These are phyloP conservation scores for Camelina hispida DNA, from an alignment of 345 rosid genomes.

Conservation along the genomic window DNA sequence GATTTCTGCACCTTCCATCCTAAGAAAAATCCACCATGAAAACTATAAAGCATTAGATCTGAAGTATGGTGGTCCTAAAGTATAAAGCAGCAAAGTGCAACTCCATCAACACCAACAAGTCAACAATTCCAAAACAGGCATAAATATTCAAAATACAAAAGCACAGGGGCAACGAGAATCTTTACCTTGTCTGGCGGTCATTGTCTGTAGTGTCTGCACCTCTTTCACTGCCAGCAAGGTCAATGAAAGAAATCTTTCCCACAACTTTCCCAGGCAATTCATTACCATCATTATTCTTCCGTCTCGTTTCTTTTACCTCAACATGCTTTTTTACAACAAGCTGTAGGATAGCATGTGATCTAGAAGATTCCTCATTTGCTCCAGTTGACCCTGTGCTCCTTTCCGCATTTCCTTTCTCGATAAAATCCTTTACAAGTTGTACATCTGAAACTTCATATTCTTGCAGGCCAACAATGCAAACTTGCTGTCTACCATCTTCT, in stretches of 20 bases:
- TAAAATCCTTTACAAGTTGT: slow-evolving; percentile 88
- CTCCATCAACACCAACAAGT: slow-evolving; percentile 17
- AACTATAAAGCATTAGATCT: slow-evolving; percentile 5
- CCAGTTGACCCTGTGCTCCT: slow-evolving; percentile 99
- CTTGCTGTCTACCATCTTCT: slow-evolving; percentile 99
- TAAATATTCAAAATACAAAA: slow-evolving; percentile 1
- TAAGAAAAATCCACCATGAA: slow-evolving; percentile 43
- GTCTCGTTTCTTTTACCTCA: slow-evolving; percentile 81
- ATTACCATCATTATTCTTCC: slow-evolving; percentile 78
- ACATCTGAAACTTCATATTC: slow-evolving; percentile 97
- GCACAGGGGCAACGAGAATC: slow-evolving; percentile 12
- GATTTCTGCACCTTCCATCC: slow-evolving; percentile 97
- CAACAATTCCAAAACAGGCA: slow-evolving; percentile 24
- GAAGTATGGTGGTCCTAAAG: slow-evolving; percentile 28
- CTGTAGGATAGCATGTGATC: slow-evolving; percentile 98
- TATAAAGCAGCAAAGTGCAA: slow-evolving; percentile 15
- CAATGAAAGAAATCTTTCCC: slow-evolving; percentile 97
- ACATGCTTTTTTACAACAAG: slow-evolving; percentile 84
- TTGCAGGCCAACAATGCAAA: slow-evolving; percentile 97
- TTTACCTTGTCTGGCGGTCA: slow-evolving; percentile 93
- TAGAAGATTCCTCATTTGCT: slow-evolving; percentile 98
- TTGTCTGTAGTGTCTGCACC: slow-evolving; percentile 99
- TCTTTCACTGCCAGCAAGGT: slow-evolving; percentile 99
- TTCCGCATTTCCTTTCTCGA: slow-evolving; percentile 92
- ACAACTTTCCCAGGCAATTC: slow-evolving; percentile 80